A percentile compares a stretch with the other conserved stretches of the same genome.
Evolutionary conservation across 2,329 filamentous ascomycete genomes (phyloP).

Genomic region (Pseudocercospora cruenta): DNA sequence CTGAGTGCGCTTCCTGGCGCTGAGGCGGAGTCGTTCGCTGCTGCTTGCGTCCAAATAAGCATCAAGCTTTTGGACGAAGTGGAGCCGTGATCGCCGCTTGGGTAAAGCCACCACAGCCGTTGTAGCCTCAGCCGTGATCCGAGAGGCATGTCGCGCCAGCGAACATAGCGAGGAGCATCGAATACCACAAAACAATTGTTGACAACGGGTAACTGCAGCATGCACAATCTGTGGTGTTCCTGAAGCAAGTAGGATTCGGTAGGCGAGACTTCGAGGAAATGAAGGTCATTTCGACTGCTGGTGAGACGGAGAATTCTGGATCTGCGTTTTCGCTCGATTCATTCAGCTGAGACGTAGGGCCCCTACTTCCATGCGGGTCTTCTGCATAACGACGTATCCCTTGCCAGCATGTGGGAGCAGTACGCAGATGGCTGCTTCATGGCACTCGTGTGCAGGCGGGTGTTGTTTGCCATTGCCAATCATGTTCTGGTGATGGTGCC

Average conservation of each 20-base stretch:
- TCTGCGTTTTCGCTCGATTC: conserved; percentile 4
- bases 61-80: background rate
- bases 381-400: background rate
- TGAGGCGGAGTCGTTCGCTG: conserved; percentile 1
- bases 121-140: conserved; percentile 5
- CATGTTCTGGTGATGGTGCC: conserved; percentile 2
- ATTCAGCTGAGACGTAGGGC: conserved; percentile 3
- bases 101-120: background rate
- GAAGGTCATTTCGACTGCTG: conserved; percentile 3
- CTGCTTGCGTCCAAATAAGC: conserved; percentile 1
- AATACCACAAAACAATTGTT: background rate
- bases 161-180: background rate
- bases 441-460: conserved; percentile 2
- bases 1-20: background rate
- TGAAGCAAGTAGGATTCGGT: background rate
- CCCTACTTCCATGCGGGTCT: background rate
- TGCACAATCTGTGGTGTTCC: background rate
- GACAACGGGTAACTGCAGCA: background rate
- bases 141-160: background rate
- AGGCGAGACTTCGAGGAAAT: conserved; percentile 3
- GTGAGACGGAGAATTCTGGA: conserved; percentile 3
- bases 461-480: conserved; percentile 4
- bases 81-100: background rate
- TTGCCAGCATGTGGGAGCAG: background rate
- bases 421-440: conserved; percentile 1